A percentile compares a stretch with the other conserved stretches of the same genome.
These are phyloP conservation scores for Berkeleyomyces rouxiae DNA, from an alignment of 2,329 filamentous ascomycete species.

Conservation along the genomic window DNA sequence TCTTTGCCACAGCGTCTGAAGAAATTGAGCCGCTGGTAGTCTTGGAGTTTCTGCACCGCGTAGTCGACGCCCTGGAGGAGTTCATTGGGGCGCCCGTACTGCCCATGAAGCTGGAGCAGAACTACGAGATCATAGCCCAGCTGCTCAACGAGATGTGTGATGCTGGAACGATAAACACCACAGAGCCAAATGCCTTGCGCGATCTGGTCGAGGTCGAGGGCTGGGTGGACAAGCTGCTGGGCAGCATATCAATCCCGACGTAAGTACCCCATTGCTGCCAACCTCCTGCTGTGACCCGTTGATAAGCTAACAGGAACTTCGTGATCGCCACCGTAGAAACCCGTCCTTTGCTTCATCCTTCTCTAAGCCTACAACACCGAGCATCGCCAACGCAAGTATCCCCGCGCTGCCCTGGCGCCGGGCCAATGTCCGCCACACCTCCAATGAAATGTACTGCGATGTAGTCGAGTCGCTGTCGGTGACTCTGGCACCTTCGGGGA, in stretches of 20 bases:
- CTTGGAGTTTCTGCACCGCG: slow-evolving; percentile 85
- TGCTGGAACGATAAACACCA: slow-evolving; percentile 72
- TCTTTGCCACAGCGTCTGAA: slow-evolving; percentile 66
- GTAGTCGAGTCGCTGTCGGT: slow-evolving; percentile 80
- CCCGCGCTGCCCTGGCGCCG: slow-evolving; percentile 69
- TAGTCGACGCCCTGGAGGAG: slow-evolving; percentile 84
- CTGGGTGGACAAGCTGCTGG: slow-evolving; percentile 74
- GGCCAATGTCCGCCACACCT: slow-evolving; percentile 85
- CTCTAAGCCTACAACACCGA: slow-evolving; percentile 24
- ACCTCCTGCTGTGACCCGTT: neutral
- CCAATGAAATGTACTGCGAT: slow-evolving; percentile 93
- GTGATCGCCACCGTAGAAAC: slow-evolving; percentile 22
- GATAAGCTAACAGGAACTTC: slow-evolving; percentile 11
- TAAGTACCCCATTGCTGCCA: slow-evolving; percentile 21
- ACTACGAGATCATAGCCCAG: slow-evolving; percentile 88
- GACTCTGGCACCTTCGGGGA: slow-evolving; percentile 76
- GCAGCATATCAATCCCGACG: slow-evolving; percentile 72
- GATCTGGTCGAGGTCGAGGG: slow-evolving; percentile 87
- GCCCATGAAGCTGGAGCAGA: slow-evolving; percentile 69
- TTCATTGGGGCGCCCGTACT: slow-evolving; percentile 80
- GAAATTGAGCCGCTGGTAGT: slow-evolving; percentile 82
- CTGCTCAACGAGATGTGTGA: slow-evolving; percentile 93
- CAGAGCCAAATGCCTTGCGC: slow-evolving; percentile 79
- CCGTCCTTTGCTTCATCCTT: slow-evolving; percentile 24
- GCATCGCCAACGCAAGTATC: slow-evolving; percentile 29